phyloP scores from a whole-genome alignment of 2,329 filamentous ascomycete species.

The Penicillium palitans region DNA sequence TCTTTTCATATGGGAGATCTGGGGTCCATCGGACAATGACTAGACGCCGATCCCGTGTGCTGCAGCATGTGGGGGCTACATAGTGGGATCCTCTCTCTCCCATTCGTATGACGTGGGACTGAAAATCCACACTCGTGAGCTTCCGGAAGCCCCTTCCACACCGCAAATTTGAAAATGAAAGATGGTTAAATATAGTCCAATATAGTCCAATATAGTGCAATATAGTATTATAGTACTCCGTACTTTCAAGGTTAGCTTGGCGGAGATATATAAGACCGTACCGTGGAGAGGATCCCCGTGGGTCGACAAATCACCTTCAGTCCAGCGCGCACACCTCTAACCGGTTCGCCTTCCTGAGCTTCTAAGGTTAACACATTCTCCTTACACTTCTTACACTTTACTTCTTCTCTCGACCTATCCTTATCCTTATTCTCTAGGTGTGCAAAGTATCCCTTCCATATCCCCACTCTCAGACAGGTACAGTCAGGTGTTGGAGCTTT shows the following conservation, averaged over 20 bases:
- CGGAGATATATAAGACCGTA: slow-evolving; percentile 8
- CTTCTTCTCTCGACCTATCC: background rate
- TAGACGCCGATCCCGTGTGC: background rate
- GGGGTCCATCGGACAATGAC: background rate
- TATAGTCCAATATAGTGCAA: no score
- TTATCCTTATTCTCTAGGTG: background rate
- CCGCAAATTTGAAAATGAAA: background rate
- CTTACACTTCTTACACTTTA: background rate
- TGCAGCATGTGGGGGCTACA: slow-evolving; percentile 1
- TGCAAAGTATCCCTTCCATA: slow-evolving; percentile 2
- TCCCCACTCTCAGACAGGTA: slow-evolving; percentile 18
- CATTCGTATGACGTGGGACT: background rate
- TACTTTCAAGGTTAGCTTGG: background rate
- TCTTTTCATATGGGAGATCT: background rate
- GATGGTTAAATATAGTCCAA: no score
- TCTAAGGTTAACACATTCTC: background rate
- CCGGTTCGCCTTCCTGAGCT: slow-evolving; percentile 9
- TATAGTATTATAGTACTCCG: no score
- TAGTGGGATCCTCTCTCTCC: background rate
- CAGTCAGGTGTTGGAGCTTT: slow-evolving; percentile 16
- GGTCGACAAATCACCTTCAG: slow-evolving; percentile 27
- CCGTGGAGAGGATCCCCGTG: slow-evolving; percentile 11
- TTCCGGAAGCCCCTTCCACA: background rate
- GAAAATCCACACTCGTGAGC: background rate
- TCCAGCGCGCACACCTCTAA: slow-evolving; percentile 19